These are phyloP conservation scores for Carex pumila DNA, from an alignment of 176 grass and related monocot species.

Conservation along the genomic window DNA sequence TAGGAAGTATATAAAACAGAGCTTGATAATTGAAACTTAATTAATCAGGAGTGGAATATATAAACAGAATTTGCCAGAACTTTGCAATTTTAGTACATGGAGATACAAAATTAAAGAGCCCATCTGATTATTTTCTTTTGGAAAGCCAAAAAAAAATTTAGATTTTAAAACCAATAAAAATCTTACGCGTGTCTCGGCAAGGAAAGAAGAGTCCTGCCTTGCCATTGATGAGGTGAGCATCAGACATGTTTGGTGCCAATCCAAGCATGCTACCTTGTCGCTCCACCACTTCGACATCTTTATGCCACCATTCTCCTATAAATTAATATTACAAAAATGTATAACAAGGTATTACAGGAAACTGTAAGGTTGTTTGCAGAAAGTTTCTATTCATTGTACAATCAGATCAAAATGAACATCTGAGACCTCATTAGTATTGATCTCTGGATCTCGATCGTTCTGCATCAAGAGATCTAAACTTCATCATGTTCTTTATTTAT, in stretches of 20 bases:
- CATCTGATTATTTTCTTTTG: background rate
- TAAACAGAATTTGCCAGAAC: too few relatives aligned
- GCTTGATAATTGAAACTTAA: background rate
- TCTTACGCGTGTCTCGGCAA: slow-evolving; percentile 44
- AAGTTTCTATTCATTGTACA: background rate
- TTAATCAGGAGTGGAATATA: background rate
- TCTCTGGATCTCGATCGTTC: too few relatives aligned
- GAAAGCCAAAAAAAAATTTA: background rate
- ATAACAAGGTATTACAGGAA: background rate
- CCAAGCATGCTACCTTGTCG: slow-evolving; percentile 36
- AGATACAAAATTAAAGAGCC: background rate
- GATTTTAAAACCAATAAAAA: background rate
- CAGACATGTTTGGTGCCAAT: slow-evolving; percentile 44
- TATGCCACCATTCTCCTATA: slow-evolving; percentile 64
- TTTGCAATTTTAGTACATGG: background rate
- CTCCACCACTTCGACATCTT: slow-evolving; percentile 41
- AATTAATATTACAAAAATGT: background rate
- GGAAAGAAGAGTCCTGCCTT: slow-evolving; percentile 60
- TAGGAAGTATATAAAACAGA: background rate
- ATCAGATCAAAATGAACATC: background rate
- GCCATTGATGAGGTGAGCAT: slow-evolving; percentile 57
- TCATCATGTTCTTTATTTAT: background rate
- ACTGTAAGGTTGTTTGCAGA: background rate
- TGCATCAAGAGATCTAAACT: background rate
- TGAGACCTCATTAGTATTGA: background rate